Evolutionary conservation across 1,139 yeast genomes (phyloP).

Genomic region (Pichia sp.): DNA sequence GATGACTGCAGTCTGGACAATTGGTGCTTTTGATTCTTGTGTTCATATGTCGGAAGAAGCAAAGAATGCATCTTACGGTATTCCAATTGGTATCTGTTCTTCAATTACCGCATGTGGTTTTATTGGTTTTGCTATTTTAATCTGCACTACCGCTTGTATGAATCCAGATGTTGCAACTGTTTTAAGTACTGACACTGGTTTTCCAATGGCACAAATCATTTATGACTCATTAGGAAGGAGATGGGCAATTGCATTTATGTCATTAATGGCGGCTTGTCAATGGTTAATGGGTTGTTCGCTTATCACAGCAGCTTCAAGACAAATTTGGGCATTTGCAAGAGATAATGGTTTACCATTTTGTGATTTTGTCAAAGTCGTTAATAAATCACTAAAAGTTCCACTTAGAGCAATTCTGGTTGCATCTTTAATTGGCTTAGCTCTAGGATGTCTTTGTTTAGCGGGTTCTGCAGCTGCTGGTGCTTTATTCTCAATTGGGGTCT

Average conservation of each 20-base stretch:
- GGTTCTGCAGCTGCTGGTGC: constrained; percentile 56
- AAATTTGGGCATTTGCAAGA: constrained; percentile 49
- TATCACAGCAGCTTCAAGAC: constrained; percentile 45
- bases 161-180: constrained; percentile 43
- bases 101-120: constrained; percentile 55
- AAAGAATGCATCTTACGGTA: constrained; percentile 53
- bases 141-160: constrained; percentile 51
- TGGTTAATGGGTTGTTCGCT: constrained; percentile 63
- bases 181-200: constrained; percentile 39
- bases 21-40: constrained; percentile 63
- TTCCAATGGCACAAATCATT: constrained; percentile 58
- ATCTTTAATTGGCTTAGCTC: constrained; percentile 39
- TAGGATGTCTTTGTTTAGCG: constrained; percentile 54
- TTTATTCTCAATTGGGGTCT: constrained; percentile 49
- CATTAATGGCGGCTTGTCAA: constrained; percentile 43
- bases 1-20: constrained; percentile 58
- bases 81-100: constrained; percentile 55
- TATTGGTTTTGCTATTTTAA: constrained; percentile 52
- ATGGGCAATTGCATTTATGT: constrained; percentile 54
- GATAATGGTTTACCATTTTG: constrained; percentile 46
- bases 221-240: constrained; percentile 57
- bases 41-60: constrained; percentile 71
- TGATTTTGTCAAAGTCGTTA: constrained; percentile 44
- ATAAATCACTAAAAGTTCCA: constrained; percentile 49
- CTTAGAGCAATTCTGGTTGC: constrained; percentile 52